These are phyloP conservation scores for Suillus placidus DNA, from an alignment of 768 basidiomycete genomes.

Conservation along the genomic window DNA sequence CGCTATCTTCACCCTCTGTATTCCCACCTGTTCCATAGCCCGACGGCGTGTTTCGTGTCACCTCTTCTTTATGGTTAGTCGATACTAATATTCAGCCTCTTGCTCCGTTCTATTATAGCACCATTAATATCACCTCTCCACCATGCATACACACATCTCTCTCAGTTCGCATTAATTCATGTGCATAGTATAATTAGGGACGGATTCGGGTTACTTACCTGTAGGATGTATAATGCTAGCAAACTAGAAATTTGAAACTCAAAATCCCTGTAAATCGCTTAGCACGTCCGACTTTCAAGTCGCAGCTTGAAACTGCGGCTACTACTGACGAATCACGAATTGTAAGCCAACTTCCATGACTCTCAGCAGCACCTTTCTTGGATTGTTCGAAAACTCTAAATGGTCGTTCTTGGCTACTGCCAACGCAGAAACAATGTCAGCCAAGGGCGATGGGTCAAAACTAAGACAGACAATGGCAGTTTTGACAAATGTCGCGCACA, in stretches of 20 bases:
- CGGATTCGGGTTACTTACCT: background rate
- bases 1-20: background rate
- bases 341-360: background rate
- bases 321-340: background rate
- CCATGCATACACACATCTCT: slow-evolving; percentile 3
- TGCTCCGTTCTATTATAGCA: background rate
- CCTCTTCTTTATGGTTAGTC: background rate
- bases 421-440: background rate
- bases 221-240: background rate
- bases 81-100: background rate
- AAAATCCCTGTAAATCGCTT: background rate
- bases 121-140: background rate
- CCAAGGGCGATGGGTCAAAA: background rate
- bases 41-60: background rate
- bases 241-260: background rate
- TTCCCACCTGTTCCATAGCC: background rate
- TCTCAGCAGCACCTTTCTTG: background rate
- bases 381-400: background rate
- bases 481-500: slow-evolving; percentile 64
- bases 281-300: background rate
- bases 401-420: background rate
- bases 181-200: background rate
- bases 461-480: slow-evolving; percentile 22
- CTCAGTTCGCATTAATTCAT: background rate
- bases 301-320: background rate